Evolutionary conservation across 768 basidiomycete genomes (phyloP).

Genomic region (Fomitopsis pulvina): DNA sequence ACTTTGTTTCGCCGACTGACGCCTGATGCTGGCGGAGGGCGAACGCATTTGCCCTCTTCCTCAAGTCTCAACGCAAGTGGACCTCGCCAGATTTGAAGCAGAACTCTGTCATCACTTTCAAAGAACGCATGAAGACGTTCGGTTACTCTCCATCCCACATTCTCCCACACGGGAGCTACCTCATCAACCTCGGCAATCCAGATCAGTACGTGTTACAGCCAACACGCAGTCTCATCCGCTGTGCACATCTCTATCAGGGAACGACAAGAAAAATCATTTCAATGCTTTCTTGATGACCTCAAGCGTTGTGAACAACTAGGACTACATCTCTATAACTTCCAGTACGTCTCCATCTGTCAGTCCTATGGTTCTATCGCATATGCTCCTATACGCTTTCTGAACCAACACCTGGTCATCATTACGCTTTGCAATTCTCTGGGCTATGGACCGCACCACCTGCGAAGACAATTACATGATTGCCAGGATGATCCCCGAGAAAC

Average conservation of each 20-base stretch:
- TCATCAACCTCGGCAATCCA: slow-evolving; percentile 80
- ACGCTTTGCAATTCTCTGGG: too few species aligned
- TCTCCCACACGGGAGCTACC: slow-evolving; percentile 80
- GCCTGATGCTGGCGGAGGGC: slow-evolving; percentile 37
- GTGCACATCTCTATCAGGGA: slow-evolving; percentile 28
- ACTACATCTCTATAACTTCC: slow-evolving; percentile 74
- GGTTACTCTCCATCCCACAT: slow-evolving; percentile 58
- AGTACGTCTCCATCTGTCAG: too few species aligned
- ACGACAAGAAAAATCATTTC: slow-evolving; percentile 65
- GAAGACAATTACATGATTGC: too few species aligned
- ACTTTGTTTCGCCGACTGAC: background rate
- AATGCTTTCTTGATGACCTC: slow-evolving; percentile 81
- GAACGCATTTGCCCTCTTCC: slow-evolving; percentile 77
- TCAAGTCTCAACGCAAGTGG: slow-evolving; percentile 86
- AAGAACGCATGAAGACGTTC: slow-evolving; percentile 49
- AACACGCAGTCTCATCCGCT: background rate
- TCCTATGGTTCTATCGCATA: background rate
- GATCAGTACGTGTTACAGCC: slow-evolving; percentile 43
- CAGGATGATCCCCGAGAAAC: too few species aligned
- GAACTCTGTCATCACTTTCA: slow-evolving; percentile 51
- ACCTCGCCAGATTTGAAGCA: slow-evolving; percentile 49
- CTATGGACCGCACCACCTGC: too few species aligned
- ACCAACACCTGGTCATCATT: too few species aligned
- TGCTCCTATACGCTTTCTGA: too few species aligned
- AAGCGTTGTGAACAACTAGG: slow-evolving; percentile 73